A percentile compares a stretch with the other conserved stretches of the same genome.
phyloP scores from a whole-genome alignment of 2,329 filamentous ascomycete species.

The Talaromyces amestolkiae region DNA sequence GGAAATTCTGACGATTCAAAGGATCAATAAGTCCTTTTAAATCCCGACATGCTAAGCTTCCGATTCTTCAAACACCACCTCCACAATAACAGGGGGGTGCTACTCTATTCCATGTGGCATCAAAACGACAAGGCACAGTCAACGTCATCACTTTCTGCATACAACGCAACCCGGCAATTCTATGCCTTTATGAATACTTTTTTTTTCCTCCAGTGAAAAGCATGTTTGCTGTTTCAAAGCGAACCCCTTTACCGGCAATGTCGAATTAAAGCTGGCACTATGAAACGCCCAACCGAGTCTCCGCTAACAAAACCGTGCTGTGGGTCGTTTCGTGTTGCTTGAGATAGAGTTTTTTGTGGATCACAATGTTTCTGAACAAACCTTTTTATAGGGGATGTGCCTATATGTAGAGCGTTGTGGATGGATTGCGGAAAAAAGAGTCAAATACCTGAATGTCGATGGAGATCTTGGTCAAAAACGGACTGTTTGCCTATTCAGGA shows the following conservation, averaged over 20 bases:
- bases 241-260: background rate
- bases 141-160: background rate
- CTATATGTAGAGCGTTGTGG: background rate
- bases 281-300: slow-evolving; percentile 2
- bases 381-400: background rate
- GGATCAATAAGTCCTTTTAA: background rate
- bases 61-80: background rate
- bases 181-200: background rate
- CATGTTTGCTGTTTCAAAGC: background rate
- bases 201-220: slow-evolving; percentile 10
- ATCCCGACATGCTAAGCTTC: background rate
- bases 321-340: background rate
- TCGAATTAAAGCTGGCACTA: background rate
- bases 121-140: background rate
- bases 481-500: background rate
- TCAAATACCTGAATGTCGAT: background rate
- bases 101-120: slow-evolving; percentile 1
- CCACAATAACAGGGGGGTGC: background rate
- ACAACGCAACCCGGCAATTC: background rate
- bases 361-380: background rate
- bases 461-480: background rate
- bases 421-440: background rate
- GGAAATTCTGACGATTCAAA: background rate
- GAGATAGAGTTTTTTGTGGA: background rate
- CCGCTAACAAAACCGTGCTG: background rate